Evolutionary conservation across 768 basidiomycete genomes (phyloP), one percentile per base, ranked within the genome.

Genomic region (Amanita rubescens): DNA sequence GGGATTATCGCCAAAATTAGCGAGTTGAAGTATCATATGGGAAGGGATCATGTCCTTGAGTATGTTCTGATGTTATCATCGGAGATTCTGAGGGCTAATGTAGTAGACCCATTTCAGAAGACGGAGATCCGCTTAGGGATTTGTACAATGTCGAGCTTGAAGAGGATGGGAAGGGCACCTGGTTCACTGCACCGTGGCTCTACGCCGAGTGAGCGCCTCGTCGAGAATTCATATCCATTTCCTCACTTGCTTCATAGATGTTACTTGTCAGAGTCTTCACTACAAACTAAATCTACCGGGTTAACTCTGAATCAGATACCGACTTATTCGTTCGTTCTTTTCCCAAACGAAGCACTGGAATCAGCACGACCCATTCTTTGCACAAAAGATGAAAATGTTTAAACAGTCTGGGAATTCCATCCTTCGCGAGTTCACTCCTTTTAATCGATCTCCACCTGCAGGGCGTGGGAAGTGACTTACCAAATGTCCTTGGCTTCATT

Each of bases 161-260:
- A 0, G 66, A 71, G 24, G 64, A 72, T 1, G 65, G 67, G 3
- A 73, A 75, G 60, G 76, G 84, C 55, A 88, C 86, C 0, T 99
- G 95, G 95, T 93, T 91, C 64, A 87, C 81, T 7, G 82, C 90
- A 5, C 91, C 94, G 1, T 99, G 95, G 95, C 76, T 99, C n/a
- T 97, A 77, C 65, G 92, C 93, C 53, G 95, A 97, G 85, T 96
- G 72, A 59, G 87, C 69, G 50, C 48, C 51, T 49, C 57, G 19
- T 32, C 24, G 1, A 5, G 7, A 27, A 25, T n/a, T n/a, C n/a
- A n/a, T 11, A 2, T 46, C 11, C n/a, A 24, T 17, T 22, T 37
- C 17, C 20, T 44, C 22, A 37, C 39, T 51, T 1, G 8, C 37
- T 46, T 53, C 1, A 42, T 55, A 89, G 87, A 66, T 90, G 87